phyloP scores from a whole-genome alignment of 495 filamentous ascomycete species.

The Chaetomium cochliodes region DNA sequence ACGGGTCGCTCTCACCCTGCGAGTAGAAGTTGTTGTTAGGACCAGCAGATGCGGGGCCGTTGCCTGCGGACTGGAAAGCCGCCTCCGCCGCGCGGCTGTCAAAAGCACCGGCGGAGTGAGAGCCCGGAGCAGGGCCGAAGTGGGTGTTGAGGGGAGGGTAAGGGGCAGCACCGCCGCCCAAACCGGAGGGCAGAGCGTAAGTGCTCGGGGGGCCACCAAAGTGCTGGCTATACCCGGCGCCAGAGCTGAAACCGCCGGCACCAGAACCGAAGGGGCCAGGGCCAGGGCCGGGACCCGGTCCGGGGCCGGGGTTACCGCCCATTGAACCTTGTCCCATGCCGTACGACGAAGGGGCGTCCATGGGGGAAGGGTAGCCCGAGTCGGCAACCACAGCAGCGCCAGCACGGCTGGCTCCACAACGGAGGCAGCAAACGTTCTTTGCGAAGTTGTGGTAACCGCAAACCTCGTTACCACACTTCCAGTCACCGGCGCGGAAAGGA shows the following conservation, averaged over 20 bases:
- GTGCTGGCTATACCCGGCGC: conserved; percentile 76
- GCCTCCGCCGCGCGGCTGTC: conserved; percentile 91
- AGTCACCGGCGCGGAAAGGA: conserved; percentile 96
- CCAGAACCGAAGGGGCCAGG: conserved; percentile 72
- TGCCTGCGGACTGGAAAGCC: conserved; percentile 83
- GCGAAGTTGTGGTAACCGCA: conserved; percentile 99
- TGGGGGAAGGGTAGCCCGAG: conserved; percentile 84
- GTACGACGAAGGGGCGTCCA: conserved; percentile 81
- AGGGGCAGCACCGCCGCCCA: conserved; percentile 73
- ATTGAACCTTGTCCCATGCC: conserved; percentile 76
- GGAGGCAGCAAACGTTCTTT: conserved; percentile 96
- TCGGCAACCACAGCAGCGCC: conserved; percentile 92
- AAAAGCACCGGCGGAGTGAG: conserved; percentile 83
- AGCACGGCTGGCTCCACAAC: conserved; percentile 91
- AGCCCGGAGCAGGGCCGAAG: conserved; percentile 65
- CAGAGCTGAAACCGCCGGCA: conserved; percentile 67
- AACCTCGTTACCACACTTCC: conserved; percentile 98
- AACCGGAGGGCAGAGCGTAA: conserved; percentile 85
- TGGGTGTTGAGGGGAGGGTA: conserved; percentile 84
- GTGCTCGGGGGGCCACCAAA: conserved; percentile 86
- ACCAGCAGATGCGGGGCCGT: conserved; percentile 64
- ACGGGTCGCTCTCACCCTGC: conserved; percentile 70
- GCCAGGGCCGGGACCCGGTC: conserved; percentile 41
- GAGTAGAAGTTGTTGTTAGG: conserved; percentile 62
- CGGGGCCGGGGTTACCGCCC: conserved; percentile 79